Conservation (phyloP, 441 rosid genomes). For the Brassica balearica region DNA sequence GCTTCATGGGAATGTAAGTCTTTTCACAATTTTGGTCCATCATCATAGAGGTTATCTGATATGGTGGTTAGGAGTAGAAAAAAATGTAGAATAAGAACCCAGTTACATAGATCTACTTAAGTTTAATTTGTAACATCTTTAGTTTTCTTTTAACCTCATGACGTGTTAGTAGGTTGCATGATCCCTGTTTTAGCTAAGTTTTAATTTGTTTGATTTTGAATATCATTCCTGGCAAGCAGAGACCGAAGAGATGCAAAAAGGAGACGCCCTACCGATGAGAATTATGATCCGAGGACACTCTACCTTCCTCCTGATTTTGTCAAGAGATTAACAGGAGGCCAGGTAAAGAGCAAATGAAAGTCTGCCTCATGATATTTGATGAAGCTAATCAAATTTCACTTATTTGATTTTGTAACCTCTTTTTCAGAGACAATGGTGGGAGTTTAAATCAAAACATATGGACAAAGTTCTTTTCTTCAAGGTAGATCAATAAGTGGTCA, state of each 20-base stretch:
- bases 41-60: constrained; percentile 12
- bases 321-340: constrained; percentile 84
- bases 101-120: constrained; percentile 9
- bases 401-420: constrained; percentile 31
- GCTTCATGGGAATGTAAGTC: constrained; percentile 84
- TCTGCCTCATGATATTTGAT: constrained; percentile 8
- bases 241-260: constrained; percentile 70
- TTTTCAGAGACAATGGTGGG: constrained; percentile 99
- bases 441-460: constrained; percentile 97
- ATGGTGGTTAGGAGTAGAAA: constrained; percentile 20
- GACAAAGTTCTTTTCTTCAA: constrained; percentile 98
- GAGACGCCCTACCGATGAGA: constrained; percentile 75
- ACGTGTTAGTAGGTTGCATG: constrained; percentile 4
- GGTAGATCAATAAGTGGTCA: constrained; percentile 52
- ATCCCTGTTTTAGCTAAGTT: constrained; percentile 1
- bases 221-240: constrained; percentile 51
- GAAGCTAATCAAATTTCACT: constrained; percentile 33
- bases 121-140: constrained; percentile 17
- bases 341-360: constrained; percentile 56
- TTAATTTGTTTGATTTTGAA: constrained; percentile 30
- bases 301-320: constrained; percentile 89
- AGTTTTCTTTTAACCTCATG: constrained; percentile 4
- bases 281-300: constrained; percentile 86
- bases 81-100: constrained; percentile 5
- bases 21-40: constrained; percentile 34